Evolutionary conservation across 2,329 filamentous ascomycete genomes (phyloP), one percentile per base, ranked within the genome.

Genomic region (Alternaria sp.): DNA sequence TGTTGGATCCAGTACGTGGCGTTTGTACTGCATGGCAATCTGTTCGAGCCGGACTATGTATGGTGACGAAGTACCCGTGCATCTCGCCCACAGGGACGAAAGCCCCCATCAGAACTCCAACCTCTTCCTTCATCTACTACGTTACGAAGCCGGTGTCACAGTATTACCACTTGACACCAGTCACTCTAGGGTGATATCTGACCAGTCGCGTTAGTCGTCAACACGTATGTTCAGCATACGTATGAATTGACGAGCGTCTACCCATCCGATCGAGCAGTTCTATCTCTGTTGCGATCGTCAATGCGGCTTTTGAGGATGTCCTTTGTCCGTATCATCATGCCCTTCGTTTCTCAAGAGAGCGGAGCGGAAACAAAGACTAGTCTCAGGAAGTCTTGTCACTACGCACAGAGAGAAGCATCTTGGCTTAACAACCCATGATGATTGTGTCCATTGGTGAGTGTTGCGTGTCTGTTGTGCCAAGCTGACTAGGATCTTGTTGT

Each of bases 361-460:
- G 88, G 88, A 89, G 91, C 90, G 91, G 90, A 94, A 91, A 84
- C 91, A 97, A 97, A 97, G 93, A 96, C 92, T 84, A 89, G 90
- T 97, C 93, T 90, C 85, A 80, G 91, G 92, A 89, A 91, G 90
- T 88, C 90, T 87, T 92, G 93, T 91, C 86, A 74, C 84, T 78
- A 87, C 91, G 90, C 77, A 93, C 90, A 86, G 92, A 94, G 89
- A 90, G 87, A 88, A 71, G 69, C 59, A 65, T 69, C 74, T 70
- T 64, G 65, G 69, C 30, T 47, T 54, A 40, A 25, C 17, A 51
- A 43, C 62, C 58, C 66, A 65, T 59, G 67, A 66, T 65, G 65
- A 60, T 30, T 61, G 68, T 69, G 52, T 59, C 52, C 54, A 58
- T 50, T 56, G 60, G 64, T 59, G 62, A 68, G 59, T 47, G 40